Conservation (phyloP, 495 filamentous ascomycete species). For the Podospora conica region DNA sequence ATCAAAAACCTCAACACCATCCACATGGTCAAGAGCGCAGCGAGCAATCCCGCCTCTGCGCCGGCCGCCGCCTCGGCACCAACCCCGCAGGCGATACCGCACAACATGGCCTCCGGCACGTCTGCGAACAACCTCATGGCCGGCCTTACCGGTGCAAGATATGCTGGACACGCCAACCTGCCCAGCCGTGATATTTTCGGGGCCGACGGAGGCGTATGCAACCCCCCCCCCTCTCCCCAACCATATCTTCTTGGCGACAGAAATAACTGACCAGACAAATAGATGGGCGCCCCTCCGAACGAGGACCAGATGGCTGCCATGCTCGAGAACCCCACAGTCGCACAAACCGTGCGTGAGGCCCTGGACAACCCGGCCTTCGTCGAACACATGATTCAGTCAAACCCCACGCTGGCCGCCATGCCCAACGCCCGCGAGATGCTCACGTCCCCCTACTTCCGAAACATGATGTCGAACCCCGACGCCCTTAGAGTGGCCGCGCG, state of each 20-base stretch:
- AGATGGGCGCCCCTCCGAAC: conserved; percentile 87
- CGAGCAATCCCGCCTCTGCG: conserved; percentile 73
- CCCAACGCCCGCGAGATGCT: conserved; percentile 79
- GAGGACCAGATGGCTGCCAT: conserved; percentile 74
- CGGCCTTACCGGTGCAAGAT: conserved; percentile 86
- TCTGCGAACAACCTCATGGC: conserved; percentile 79
- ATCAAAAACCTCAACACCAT: conserved; percentile 94
- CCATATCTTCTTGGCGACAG: not conserved
- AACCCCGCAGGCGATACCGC: conserved; percentile 60
- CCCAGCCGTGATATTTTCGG: conserved; percentile 89
- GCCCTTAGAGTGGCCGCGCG: conserved; percentile 71
- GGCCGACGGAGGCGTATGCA: conserved; percentile 90
- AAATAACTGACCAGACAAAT: conserved; percentile 26
- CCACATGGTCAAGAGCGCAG: conserved; percentile 91
- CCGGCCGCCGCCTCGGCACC: conserved; percentile 47
- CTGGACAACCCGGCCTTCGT: conserved; percentile 88
- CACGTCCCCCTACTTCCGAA: conserved; percentile 75
- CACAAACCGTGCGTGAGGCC: conserved; percentile 83
- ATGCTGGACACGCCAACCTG: conserved; percentile 85
- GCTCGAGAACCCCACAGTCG: conserved; percentile 79
- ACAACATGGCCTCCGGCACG: conserved; percentile 86
- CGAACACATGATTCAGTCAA: conserved; percentile 84
- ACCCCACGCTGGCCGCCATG: conserved; percentile 80
- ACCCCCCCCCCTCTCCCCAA: not conserved
- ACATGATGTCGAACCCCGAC: conserved; percentile 94